phyloP scores from a whole-genome alignment of 140 eudicot genomes.

The Cichorium intybus region DNA sequence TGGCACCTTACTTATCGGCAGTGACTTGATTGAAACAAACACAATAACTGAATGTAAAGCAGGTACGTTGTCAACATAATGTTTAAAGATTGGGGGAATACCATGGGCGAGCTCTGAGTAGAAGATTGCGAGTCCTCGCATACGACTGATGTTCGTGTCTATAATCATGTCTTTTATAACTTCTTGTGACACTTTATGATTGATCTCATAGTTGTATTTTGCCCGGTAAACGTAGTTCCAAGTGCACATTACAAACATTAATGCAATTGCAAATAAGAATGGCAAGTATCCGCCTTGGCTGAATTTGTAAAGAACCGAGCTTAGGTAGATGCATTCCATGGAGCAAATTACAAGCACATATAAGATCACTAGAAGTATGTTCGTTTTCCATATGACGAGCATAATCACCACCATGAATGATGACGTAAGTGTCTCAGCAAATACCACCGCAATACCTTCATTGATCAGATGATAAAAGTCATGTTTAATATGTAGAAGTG shows the following conservation, averaged over 20 bases:
- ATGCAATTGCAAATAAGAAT: conserved; percentile 45
- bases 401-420: conserved; percentile 59
- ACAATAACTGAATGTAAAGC: conserved; percentile 67
- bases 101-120: conserved; percentile 88
- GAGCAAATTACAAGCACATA: conserved; percentile 48
- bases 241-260: conserved; percentile 61
- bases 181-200: conserved; percentile 57
- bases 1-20: conserved; percentile 58
- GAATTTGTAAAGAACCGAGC: conserved; percentile 72
- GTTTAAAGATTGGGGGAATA: conserved; percentile 74
- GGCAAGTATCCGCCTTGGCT: conserved; percentile 75
- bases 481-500: no score
- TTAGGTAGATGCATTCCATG: conserved; percentile 57
- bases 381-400: conserved; percentile 80
- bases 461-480: no score
- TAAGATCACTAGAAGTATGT: conserved; percentile 38
- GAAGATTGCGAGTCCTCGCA: conserved; percentile 70
- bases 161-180: conserved; percentile 44
- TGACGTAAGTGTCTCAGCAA: conserved; percentile 78
- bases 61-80: conserved; percentile 55
- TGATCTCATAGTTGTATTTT: conserved; percentile 60
- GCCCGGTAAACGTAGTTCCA: conserved; percentile 70
- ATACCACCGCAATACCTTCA: conserved; percentile 90
- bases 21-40: conserved; percentile 60
- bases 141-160: conserved; percentile 25